phyloP scores from a whole-genome alignment of 2,329 filamentous ascomycete species.

The Epichloe sibirici region DNA sequence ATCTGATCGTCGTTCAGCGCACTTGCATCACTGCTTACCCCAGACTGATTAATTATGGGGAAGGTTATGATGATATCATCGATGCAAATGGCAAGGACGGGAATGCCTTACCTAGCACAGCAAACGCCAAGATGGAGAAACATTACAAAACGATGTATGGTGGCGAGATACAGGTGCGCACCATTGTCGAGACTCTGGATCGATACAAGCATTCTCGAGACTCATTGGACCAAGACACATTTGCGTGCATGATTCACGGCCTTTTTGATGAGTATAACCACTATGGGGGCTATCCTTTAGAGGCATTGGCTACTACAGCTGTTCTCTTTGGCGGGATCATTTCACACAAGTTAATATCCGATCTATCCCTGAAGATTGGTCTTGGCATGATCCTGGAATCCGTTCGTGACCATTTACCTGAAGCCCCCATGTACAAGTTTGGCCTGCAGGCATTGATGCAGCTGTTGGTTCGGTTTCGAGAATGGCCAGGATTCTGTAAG shows the following conservation, averaged over 20 bases:
- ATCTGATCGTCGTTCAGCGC: constrained; percentile 71
- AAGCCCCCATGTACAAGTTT: constrained; percentile 95
- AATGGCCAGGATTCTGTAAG: constrained; percentile 93
- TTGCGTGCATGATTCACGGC: constrained; percentile 97
- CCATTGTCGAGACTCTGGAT: constrained; percentile 74
- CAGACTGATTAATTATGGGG: constrained; percentile 88
- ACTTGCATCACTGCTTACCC: constrained; percentile 88
- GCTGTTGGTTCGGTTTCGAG: constrained; percentile 66
- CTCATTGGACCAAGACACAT: constrained; percentile 79
- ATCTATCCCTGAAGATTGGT: constrained; percentile 85
- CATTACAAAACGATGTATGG: constrained; percentile 98
- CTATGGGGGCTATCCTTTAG: constrained; percentile 90
- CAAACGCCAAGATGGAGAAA: constrained; percentile 89
- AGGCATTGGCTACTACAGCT: constrained; percentile 87
- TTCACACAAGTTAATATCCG: constrained; percentile 80
- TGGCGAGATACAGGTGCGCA: constrained; percentile 72
- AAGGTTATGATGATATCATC: constrained; percentile 84
- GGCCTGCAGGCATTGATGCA: constrained; percentile 90
- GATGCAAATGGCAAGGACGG: constrained; percentile 70
- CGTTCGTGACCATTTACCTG: constrained; percentile 69
- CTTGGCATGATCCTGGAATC: constrained; percentile 96
- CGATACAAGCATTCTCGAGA: constrained; percentile 81
- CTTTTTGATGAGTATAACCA: constrained; percentile 95
- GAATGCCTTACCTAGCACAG: constrained; percentile 67
- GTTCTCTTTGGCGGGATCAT: constrained; percentile 96